A percentile compares a stretch with the other conserved stretches of the same genome.
These are phyloP conservation scores for Leishmania amazonensis DNA, from an alignment of 208 protist genomes.

Conservation along the genomic window DNA sequence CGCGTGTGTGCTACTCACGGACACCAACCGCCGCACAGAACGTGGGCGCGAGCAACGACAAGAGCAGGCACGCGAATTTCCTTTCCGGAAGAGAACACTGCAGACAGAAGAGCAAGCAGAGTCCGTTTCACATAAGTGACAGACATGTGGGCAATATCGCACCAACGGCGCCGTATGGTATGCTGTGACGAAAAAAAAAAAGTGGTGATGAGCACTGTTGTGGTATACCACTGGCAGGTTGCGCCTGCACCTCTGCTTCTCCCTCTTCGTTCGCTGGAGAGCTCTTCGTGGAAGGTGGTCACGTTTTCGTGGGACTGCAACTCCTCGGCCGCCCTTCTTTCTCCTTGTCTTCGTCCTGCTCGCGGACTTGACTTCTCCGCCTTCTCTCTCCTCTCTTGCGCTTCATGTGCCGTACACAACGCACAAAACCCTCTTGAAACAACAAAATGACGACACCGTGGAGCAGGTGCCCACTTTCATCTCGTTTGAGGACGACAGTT, in stretches of 20 bases:
- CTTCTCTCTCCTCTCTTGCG: not conserved
- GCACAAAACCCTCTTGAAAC: not conserved
- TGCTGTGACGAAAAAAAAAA: no score
- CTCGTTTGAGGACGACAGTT: constrained; percentile 44
- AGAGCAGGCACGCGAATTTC: not conserved
- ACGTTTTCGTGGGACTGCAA: not conserved
- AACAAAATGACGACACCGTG: not conserved
- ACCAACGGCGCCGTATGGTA: not conserved
- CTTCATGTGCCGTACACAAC: constrained; percentile 1
- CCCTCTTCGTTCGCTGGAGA: not conserved
- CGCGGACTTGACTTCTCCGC: not conserved
- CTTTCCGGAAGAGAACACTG: not conserved
- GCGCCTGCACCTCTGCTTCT: not conserved
- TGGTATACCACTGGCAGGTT: not conserved
- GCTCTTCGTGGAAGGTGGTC: not conserved
- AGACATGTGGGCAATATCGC: not conserved
- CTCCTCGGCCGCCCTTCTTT: not conserved
- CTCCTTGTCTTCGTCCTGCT: not conserved
- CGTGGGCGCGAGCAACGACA: not conserved
- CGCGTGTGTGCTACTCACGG: not conserved
- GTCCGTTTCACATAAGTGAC: not conserved
- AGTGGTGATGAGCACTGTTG: not conserved
- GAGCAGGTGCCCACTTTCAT: constrained; percentile 9
- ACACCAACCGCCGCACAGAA: not conserved
- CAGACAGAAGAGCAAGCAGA: not conserved